Evolutionary conservation across 129 eudicot species (phyloP), one percentile per base, ranked within the genome.

Genomic region (Erigeron canadensis): DNA sequence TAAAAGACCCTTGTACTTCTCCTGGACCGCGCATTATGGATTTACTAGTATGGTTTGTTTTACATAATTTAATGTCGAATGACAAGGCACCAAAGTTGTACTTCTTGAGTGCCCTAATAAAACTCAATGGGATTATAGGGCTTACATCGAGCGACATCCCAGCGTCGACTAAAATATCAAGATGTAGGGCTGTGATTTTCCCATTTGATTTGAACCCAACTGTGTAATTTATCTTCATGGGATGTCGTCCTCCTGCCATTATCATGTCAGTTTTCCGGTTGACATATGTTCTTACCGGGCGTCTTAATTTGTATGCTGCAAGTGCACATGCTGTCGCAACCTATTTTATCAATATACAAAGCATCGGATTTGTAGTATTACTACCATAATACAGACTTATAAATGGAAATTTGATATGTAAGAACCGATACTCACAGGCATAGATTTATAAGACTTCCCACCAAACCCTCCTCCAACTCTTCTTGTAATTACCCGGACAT

Each of bases 391-490:
- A 53, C 8, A 42, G 10, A 40, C 0, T 6, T 9, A 10, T 28
- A 28, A 28, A 28, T 28, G 34, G 34, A 28, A 28, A 28, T 28
- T 28, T 28, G 34, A 28, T 28, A 1, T 28, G 34, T 28, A 28
- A 28, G 34, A 39, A 50, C 17, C 8, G 9, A 77, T 72, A 83
- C 96, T 84, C 73, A 93, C 98, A n/a, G 88, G 81, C 83, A 89
- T 86, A 69, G 99, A 79, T 86, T 63, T 90, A 39, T 87, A 15
- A 9, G 84, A 86, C 96, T 95, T 95, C 54, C 99, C 99, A 34
- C 99, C 99, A 78, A 95, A 95, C 51, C 99, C 99, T 7, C 99
- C 99, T 41, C 99, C 99, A 16, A 95, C 87, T 79, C 99, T 81
- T 86, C 97, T 84, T 17, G 99, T 95, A 70, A 90, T 77, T 19